Conservation (phyloP, 768 basidiomycete species). For the Tylopilus subfusipes region DNA sequence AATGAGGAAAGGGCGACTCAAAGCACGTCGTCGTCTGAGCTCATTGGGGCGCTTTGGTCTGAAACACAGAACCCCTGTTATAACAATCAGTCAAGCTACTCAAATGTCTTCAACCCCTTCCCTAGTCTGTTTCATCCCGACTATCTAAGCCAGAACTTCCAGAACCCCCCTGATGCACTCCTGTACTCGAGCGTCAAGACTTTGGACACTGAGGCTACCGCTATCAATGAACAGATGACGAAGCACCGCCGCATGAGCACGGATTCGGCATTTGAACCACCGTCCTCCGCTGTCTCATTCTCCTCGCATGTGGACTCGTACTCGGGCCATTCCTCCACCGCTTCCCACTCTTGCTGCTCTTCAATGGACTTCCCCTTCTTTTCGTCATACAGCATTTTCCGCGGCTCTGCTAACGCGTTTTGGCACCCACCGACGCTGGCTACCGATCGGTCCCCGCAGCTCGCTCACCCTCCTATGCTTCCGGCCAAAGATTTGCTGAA, state of each 20-base stretch:
- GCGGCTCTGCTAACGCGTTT: constrained; percentile 55
- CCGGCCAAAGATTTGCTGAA: constrained; percentile 61
- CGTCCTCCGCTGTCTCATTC: constrained; percentile 62
- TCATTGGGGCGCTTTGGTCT: constrained; percentile 44
- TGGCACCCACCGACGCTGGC: constrained; percentile 80
- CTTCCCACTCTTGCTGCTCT: constrained; percentile 55
- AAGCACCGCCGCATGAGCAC: constrained; percentile 76
- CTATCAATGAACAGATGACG: constrained; percentile 31
- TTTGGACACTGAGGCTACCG: constrained; percentile 40
- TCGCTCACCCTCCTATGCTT: constrained; percentile 71
- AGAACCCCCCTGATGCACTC: constrained; percentile 46
- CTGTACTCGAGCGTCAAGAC: constrained; percentile 50
- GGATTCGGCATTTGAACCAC: constrained; percentile 47
- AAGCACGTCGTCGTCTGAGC: constrained; percentile 49
- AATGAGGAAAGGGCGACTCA: constrained; percentile 41
- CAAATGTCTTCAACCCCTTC: constrained; percentile 43
- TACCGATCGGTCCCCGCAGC: constrained; percentile 51
- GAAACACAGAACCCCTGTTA: constrained; percentile 25
- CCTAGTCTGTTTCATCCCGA: constrained; percentile 78
- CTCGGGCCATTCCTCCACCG: constrained; percentile 52
- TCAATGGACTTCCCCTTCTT: constrained; percentile 68
- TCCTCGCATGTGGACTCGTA: constrained; percentile 60
- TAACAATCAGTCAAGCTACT: constrained; percentile 27
- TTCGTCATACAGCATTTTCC: constrained; percentile 47
- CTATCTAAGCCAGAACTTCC: constrained; percentile 53